Evolutionary conservation across 352 stramenopile species (phyloP).

Genomic region (Elongisporangium senticosum): DNA sequence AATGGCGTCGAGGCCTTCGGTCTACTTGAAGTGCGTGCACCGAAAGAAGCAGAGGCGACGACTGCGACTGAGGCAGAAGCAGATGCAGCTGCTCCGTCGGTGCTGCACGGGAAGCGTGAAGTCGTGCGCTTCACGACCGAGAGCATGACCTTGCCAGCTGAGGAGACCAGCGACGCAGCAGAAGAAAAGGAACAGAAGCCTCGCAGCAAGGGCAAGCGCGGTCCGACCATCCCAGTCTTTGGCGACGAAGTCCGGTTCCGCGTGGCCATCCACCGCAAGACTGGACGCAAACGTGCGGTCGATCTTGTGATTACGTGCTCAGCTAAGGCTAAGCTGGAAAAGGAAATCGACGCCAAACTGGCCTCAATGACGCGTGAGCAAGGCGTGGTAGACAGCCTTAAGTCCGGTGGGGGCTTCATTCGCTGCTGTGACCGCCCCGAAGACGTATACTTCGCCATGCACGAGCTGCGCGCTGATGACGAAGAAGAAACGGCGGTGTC

Average conservation of each 20-base stretch:
- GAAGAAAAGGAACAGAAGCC: conserved; percentile 9
- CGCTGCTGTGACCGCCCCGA: conserved; percentile 61
- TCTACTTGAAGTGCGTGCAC: conserved; percentile 35
- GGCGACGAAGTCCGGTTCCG: conserved; percentile 71
- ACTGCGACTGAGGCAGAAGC: neutral
- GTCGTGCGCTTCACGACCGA: neutral
- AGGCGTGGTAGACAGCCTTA: conserved; percentile 55
- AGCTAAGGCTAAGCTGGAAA: conserved; percentile 53
- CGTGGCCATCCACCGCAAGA: conserved; percentile 67
- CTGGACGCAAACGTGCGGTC: conserved; percentile 54
- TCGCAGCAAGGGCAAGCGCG: conserved; percentile 1
- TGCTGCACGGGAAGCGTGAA: neutral
- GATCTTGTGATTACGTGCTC: conserved; percentile 53
- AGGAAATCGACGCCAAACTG: conserved; percentile 67
- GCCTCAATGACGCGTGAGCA: conserved; percentile 44
- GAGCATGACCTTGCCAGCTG: neutral
- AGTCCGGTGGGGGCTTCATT: conserved; percentile 62
- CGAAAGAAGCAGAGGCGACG: conserved; percentile 1
- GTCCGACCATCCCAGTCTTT: conserved; percentile 34
- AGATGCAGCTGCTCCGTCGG: neutral
- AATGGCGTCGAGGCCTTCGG: conserved; percentile 31
- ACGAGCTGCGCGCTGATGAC: conserved; percentile 40
- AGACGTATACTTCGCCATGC: conserved; percentile 68
- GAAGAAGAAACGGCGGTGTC: conserved; percentile 1
- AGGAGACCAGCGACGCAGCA: neutral